Base-by-base conservation (phyloP, 1,139 yeast genomes). In the Magnusiomyces tetraspermus region DNA sequence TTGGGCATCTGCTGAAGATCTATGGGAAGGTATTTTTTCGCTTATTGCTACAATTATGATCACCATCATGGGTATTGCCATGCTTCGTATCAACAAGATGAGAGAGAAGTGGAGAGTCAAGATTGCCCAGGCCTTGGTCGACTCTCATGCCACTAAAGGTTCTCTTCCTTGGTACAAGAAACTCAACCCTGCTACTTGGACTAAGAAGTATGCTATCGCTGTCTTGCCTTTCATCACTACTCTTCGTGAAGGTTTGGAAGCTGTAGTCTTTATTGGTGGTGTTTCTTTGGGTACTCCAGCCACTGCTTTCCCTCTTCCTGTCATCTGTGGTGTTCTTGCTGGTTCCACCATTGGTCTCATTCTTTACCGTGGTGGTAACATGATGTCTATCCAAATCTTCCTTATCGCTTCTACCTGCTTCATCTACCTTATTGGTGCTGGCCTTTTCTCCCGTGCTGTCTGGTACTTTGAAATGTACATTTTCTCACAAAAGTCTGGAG, bases 21-120 rank as follows among this genome's bases (percentile, higher is more conserved):
- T 89, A 56, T 90, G 96, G 87, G 97, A 90, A 73, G 97, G 96
- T 66, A 76, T 84, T 38, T 81, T 90, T 64, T 83, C 89, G 66
- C 72, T 89, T 36, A 76, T 90, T 61, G 97, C 97, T 1, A 78
- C 94, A 0, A 74, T 85, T 24, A 78, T 90, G 67, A 90, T 90
- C 58, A 81, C 96, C 2, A 63, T 82, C 49, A 89, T 90, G 97
- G 97, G 97, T 51, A 72, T 90, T 61, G 94, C 95, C 64, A 85
- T 90, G 84, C 77, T 90, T 63, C 78, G 96, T 67, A 77, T 90
- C 66, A 88, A 90, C 69, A 90, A 89, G 72, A 78, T 90, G 82
- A 83, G 86, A 69, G 92, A 82, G 62, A 90, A 89, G 71, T 90
- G 96, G 88, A 82, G 96, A 73, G 76, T 87, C 59, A 90, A 90